Evolutionary conservation across 2,329 filamentous ascomycete species (phyloP).

Genomic region (Phaeophleospora eucalypticola): DNA sequence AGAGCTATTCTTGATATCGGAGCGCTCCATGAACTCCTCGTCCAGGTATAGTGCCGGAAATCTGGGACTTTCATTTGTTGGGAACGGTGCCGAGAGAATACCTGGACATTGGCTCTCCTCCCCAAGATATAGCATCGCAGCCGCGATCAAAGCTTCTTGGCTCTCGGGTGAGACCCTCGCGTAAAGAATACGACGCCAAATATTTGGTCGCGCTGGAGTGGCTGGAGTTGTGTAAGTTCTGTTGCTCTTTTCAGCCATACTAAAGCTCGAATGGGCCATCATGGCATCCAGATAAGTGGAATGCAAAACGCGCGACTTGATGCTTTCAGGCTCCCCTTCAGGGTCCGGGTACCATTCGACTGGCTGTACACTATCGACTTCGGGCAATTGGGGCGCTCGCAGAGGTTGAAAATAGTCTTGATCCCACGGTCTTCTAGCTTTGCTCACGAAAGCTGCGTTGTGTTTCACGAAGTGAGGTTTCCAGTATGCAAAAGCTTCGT

Average conservation of each 20-base stretch:
- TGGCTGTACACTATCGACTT: slow-evolving; percentile 7
- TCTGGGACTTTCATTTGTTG: slow-evolving; percentile 21
- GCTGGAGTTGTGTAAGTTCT: no score
- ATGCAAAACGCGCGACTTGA: slow-evolving; percentile 16
- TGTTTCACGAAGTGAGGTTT: slow-evolving; percentile 8
- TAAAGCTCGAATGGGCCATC: background rate
- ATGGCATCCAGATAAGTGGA: slow-evolving; percentile 13
- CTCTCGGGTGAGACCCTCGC: slow-evolving; percentile 13
- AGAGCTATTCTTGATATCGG: slow-evolving; percentile 5
- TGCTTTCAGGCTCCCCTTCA: slow-evolving; percentile 1
- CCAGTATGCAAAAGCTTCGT: slow-evolving; percentile 34
- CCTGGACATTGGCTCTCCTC: slow-evolving; percentile 14
- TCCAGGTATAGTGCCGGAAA: slow-evolving; percentile 36
- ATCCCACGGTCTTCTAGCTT: no score
- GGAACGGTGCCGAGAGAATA: slow-evolving; percentile 30
- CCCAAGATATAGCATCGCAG: slow-evolving; percentile 34
- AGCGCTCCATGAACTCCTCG: slow-evolving; percentile 27
- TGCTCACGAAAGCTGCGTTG: no score
- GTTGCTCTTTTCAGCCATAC: no score
- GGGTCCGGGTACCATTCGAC: slow-evolving; percentile 24
- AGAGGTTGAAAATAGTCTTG: no score
- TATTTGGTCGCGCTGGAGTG: no score
- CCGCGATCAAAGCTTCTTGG: slow-evolving; percentile 33
- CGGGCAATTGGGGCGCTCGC: slow-evolving; percentile 5
- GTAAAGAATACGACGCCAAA: no score